These are phyloP conservation scores for Amauroascus niger DNA, from an alignment of 2,329 filamentous ascomycete species.

Conservation along the genomic window DNA sequence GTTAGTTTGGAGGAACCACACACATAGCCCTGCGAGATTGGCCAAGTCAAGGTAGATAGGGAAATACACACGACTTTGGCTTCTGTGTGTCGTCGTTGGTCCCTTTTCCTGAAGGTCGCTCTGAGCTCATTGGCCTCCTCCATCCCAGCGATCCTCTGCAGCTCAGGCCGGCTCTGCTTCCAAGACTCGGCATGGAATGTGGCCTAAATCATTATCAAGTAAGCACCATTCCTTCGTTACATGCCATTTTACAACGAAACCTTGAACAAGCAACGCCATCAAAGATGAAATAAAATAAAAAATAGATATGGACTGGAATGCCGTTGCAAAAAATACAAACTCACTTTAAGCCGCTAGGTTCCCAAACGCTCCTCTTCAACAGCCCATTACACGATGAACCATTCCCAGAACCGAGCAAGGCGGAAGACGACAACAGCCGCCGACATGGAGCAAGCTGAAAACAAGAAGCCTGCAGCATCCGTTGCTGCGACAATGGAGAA, in stretches of 20 bases:
- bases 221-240: background rate
- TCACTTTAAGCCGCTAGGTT: background rate
- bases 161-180: background rate
- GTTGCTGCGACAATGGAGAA: background rate
- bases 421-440: background rate
- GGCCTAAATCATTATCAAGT: background rate
- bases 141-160: background rate
- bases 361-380: background rate
- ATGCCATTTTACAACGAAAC: background rate
- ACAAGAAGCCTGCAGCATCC: background rate
- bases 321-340: no score
- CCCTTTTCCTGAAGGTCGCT: background rate
- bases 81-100: constrained; percentile 4
- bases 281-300: no score
- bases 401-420: background rate
- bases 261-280: no score
- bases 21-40: background rate
- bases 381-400: background rate
- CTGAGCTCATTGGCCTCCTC: constrained; percentile 9
- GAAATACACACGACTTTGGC: constrained; percentile 4
- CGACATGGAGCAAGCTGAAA: background rate
- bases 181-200: background rate
- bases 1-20: background rate
- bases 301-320: no score
- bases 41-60: background rate